Base-by-base conservation (phyloP, 2,329 filamentous ascomycete genomes). In the Plenodomus biglobosus region DNA sequence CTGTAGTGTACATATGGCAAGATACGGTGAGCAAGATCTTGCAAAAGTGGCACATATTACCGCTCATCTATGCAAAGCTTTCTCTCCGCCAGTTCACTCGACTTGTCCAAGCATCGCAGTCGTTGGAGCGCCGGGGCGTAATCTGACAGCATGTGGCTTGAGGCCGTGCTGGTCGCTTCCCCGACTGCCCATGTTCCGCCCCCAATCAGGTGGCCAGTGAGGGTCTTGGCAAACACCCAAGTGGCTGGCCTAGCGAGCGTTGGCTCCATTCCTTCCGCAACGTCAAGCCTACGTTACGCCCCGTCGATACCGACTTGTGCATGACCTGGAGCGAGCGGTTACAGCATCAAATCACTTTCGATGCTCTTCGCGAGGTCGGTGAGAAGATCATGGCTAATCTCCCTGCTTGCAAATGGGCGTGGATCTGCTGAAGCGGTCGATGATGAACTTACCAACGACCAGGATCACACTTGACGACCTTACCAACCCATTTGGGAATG, bases 101-200 rank as follows among this genome's bases (percentile, higher is more conserved):
- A 42, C 21, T 38, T 18, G 22, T 40, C 32, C 27, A 43, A 30
- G 51, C 44, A 45, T 48, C 39, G 39, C 44, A 46, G 39, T 43
- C 38, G 45, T 44, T 38, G 36, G 42, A 49, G 53, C 49, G 55
- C 52, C 50, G 59, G 27, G 59, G 59, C 59, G 59, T 61, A 58
- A 52, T 60, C 60, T 63, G 48, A 63, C 58, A 48, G 57, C 39
- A 61, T 58, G 43, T 53, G 47, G 48, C 49, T 54, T 41, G 50
- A 54, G 45, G 43, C 44, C 41, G 42, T 13, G 52, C 55, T 55
- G 50, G 54, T 42, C 45, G 38, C 42, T 22, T 27, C 19, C 15
- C 18, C 15, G 44, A 48, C 18, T 44, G 42, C 38, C 38, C 35
- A 40, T 32, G 27, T 35, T 48, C 44, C 40, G 47, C 47, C 56